A percentile compares a stretch with the other conserved stretches of the same genome.
Conservation (phyloP, 2,329 filamentous ascomycete genomes). For the Thelonectria olida region DNA sequence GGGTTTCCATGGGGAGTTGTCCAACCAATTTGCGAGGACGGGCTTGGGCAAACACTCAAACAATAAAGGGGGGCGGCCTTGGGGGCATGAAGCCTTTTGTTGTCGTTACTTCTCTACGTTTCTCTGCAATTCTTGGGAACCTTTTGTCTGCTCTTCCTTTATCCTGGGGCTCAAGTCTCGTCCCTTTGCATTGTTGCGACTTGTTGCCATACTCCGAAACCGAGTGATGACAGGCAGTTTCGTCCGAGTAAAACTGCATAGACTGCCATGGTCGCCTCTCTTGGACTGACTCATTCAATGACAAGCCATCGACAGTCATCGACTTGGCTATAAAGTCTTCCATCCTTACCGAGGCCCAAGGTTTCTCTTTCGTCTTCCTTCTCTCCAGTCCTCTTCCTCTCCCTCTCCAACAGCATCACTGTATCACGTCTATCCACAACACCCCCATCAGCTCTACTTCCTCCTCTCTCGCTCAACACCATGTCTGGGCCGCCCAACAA, state of each 20-base stretch:
- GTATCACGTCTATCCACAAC: background rate
- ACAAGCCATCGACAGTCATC: background rate
- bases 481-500: background rate
- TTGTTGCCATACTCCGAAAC: background rate
- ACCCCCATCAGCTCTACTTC: no score
- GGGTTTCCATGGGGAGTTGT: background rate
- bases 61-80: background rate
- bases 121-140: background rate
- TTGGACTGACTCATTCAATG: background rate
- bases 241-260: background rate
- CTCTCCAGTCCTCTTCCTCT: no score
- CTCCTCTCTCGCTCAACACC: background rate
- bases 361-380: no score
- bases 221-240: background rate
- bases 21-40: background rate
- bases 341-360: background rate
- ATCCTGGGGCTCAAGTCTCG: background rate
- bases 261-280: no score
- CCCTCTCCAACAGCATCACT: no score
- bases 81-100: background rate
- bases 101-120: background rate
- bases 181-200: background rate
- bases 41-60: background rate
- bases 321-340: background rate
- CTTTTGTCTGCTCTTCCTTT: background rate